Base-by-base conservation (phyloP, 2,329 filamentous ascomycete genomes). In the Aspergillus sp. region DNA sequence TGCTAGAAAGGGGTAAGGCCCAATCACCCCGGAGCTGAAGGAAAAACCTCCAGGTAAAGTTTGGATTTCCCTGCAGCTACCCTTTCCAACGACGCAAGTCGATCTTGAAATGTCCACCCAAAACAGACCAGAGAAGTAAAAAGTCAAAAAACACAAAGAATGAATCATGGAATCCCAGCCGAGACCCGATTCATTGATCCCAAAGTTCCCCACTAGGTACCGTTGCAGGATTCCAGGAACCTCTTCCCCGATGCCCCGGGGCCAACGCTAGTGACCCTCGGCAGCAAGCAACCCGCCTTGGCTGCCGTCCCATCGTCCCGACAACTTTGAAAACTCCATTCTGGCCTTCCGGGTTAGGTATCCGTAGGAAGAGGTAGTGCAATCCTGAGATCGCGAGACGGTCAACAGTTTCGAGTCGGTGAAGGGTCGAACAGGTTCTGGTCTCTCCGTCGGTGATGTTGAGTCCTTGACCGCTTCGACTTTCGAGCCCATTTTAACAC, bases 221-320 rank as follows among this genome's bases (percentile, higher is more conserved):
- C 63, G 63, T 67, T 68, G 64, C 64, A 72, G 66, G 70, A 71
- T 68, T 64, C 65, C 62, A 69, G 71, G 67, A 71, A 67, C 65
- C 39, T 63, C 66, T 73, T 73, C 71, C 71, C 70, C 71, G 65
- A 63, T 63, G 61, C 60, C 63, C 66, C 67, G 59, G 66, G 63
- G 64, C 63, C 64, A 65, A 66, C 65, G 64, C 70, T 71, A 73
- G 67, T 67, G 63, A 61, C 51, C 64, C 62, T 66, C 67, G 54
- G 63, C 62, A 67, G 64, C 57, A 61, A 52, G 50, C 55, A 63
- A 52, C 39, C 61, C 54, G 60, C 60, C 64, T 65, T 61, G 56
- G 57, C 63, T 62, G 59, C 55, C 36, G 36, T 46, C 56, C 26
- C 32, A 54, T 60, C 49, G 57, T 65, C 57, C 57, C 54, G 57